Conservation (phyloP, 2,329 filamentous ascomycete genomes). For the Arthrobotrys conoides region DNA sequence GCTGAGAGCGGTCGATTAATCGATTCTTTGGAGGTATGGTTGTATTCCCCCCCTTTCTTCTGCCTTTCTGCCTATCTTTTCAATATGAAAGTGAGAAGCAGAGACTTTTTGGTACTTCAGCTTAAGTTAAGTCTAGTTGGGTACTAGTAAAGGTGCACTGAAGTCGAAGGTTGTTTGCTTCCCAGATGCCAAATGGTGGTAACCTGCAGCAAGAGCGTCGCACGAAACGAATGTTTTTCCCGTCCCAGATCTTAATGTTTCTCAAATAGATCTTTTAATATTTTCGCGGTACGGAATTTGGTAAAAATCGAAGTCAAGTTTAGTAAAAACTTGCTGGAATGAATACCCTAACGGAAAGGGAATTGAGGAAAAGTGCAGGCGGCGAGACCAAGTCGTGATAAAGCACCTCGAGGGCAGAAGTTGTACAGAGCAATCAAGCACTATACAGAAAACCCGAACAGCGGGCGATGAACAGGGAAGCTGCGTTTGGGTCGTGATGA, state of each 20-base stretch:
- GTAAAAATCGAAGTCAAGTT: background rate
- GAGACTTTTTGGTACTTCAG: background rate
- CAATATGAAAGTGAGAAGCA: background rate
- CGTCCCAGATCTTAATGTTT: background rate
- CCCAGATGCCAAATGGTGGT: background rate
- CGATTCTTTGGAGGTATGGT: background rate
- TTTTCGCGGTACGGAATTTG: background rate
- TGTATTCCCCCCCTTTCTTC: background rate
- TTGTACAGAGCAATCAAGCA: background rate
- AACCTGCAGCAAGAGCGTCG: slow-evolving; percentile 4
- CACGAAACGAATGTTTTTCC: background rate
- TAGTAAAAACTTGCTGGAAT: background rate
- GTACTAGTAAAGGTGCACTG: background rate
- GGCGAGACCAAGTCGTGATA: background rate
- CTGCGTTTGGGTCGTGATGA: slow-evolving; percentile 50
- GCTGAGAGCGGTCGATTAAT: too few relatives aligned
- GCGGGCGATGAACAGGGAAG: slow-evolving; percentile 7
- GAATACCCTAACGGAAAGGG: background rate
- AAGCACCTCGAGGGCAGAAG: background rate
- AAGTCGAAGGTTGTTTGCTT: slow-evolving; percentile 4
- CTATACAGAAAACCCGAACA: background rate
- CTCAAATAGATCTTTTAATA: too few relatives aligned
- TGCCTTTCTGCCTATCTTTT: background rate
- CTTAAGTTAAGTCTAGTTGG: background rate
- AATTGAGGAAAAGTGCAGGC: background rate